These are phyloP conservation scores for Pichia sorboxylosa DNA, from an alignment of 1,139 yeast species.

Conservation along the genomic window DNA sequence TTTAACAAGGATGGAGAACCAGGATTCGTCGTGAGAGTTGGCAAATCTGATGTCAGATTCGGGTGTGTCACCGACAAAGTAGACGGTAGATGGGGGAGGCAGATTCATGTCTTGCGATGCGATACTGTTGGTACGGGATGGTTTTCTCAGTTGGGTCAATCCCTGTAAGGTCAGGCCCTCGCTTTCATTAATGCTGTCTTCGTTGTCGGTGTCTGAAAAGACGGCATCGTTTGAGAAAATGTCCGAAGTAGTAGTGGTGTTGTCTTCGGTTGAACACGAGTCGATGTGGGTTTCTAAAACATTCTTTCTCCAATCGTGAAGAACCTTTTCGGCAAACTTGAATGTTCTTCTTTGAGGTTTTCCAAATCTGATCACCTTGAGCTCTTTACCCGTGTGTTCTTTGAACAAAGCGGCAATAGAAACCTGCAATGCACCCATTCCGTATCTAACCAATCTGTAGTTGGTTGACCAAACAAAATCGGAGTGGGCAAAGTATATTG, in stretches of 20 bases:
- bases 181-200: conserved; percentile 26
- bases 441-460: conserved; percentile 66
- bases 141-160: conserved; percentile 27
- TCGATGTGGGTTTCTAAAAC: conserved; percentile 64
- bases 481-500: conserved; percentile 75
- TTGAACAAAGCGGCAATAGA: conserved; percentile 71
- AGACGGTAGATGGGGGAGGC: conserved; percentile 77
- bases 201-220: conserved; percentile 25
- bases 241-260: conserved; percentile 5
- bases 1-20: conserved; percentile 76
- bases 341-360: conserved; percentile 81
- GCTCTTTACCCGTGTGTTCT: conserved; percentile 70
- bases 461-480: conserved; percentile 87
- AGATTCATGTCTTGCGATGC: conserved; percentile 27
- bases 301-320: conserved; percentile 67
- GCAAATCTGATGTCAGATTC: conserved; percentile 84
- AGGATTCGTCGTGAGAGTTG: conserved; percentile 69
- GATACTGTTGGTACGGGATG: background rate
- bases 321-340: conserved; percentile 64
- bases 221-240: conserved; percentile 16
- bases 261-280: conserved; percentile 27
- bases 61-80: conserved; percentile 89
- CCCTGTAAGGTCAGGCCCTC: conserved; percentile 29
- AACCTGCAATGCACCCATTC: conserved; percentile 84
- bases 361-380: conserved; percentile 69